Conservation (phyloP, 1,139 yeast genomes). For the Yamadazyma friedrichii region DNA sequence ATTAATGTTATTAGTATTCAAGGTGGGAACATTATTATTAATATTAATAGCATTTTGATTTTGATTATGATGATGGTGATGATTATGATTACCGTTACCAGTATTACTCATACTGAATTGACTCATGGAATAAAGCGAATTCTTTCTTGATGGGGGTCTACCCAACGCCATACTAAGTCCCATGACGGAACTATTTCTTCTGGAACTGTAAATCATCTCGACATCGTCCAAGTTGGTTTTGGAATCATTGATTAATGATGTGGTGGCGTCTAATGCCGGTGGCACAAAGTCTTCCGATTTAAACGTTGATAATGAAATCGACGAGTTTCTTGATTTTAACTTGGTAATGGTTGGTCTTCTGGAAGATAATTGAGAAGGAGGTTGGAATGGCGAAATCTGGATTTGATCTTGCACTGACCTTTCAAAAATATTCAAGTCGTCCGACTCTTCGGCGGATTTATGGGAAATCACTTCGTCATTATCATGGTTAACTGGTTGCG, state of each 20-base stretch:
- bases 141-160: slow-evolving; percentile 32
- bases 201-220: slow-evolving; percentile 62
- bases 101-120: slow-evolving; percentile 12
- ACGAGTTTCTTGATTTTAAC: slow-evolving; percentile 23
- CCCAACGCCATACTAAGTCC: slow-evolving; percentile 65
- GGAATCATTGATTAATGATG: slow-evolving; percentile 58
- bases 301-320: slow-evolving; percentile 28
- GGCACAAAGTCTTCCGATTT: slow-evolving; percentile 67
- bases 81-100: background rate
- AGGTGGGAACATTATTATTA: background rate
- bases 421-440: slow-evolving; percentile 48
- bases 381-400: too few relatives aligned
- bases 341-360: slow-evolving; percentile 18
- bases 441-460: slow-evolving; percentile 1
- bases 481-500: too few relatives aligned
- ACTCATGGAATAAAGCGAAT: slow-evolving; percentile 35
- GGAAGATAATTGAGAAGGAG: slow-evolving; percentile 10
- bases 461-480: background rate
- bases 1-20: background rate
- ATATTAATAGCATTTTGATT: background rate
- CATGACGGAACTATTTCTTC: slow-evolving; percentile 58
- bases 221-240: slow-evolving; percentile 61
- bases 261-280: slow-evolving; percentile 80
- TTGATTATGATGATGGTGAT: background rate
- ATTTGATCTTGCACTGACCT: slow-evolving; percentile 56